Evolutionary conservation across 1,284 basidiomycete genomes (phyloP).

Genomic region (Cryptococcus sp.): DNA sequence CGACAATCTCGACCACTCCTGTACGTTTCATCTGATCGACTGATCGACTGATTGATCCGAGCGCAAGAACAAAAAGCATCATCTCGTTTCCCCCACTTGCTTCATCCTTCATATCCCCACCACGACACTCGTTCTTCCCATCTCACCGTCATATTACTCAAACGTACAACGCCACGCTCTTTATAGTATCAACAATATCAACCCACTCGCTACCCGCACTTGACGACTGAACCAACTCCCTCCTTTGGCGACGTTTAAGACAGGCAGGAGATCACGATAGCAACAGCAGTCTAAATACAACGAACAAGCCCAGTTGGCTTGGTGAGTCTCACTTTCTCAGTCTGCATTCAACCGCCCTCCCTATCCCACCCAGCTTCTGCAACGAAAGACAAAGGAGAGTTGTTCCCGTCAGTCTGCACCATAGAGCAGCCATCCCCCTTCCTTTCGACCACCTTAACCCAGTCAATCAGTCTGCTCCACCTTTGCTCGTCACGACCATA

Average conservation of each 20-base stretch:
- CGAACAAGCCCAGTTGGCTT: not conserved
- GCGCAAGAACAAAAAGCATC: not conserved
- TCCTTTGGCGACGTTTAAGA: not conserved
- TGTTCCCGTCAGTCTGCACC: too few species aligned
- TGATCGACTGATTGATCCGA: too few species aligned
- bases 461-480: too few species aligned
- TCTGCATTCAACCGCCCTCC: not conserved
- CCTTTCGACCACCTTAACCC: not conserved
- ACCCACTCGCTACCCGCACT: not conserved
- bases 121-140: not conserved
- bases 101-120: not conserved
- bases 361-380: too few species aligned
- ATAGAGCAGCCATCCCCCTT: not conserved
- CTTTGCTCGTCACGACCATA: too few species aligned
- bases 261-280: too few species aligned
- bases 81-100: not conserved
- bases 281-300: too few species aligned
- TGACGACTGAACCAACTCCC: not conserved
- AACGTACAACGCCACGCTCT: not conserved
- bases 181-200: too few species aligned
- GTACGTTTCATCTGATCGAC: too few species aligned
- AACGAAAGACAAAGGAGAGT: too few species aligned
- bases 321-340: slow-evolving; percentile 1
- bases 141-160: not conserved
- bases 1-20: not conserved